Conservation (phyloP, 306 rosid genomes). For the Trifolium subterraneum region DNA sequence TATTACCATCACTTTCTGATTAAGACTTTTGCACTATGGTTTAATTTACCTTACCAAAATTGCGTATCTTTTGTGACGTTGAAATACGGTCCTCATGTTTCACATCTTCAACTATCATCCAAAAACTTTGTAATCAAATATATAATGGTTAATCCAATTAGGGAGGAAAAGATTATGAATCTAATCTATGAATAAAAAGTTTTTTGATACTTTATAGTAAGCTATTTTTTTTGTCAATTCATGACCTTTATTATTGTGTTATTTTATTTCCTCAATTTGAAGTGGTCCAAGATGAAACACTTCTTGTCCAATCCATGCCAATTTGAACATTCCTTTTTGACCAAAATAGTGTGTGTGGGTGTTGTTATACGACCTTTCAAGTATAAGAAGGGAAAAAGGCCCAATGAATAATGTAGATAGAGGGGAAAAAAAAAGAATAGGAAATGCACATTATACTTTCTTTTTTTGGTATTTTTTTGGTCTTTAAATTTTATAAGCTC, state of each 20-base stretch:
- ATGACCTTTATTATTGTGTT: constrained; percentile 14
- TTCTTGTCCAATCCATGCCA: constrained; percentile 51
- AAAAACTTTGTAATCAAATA: constrained; percentile 30
- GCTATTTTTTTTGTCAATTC: constrained; percentile 36
- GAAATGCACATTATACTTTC: constrained; percentile 27
- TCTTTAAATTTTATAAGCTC: neutral
- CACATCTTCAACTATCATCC: constrained; percentile 31
- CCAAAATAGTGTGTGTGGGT: constrained; percentile 44
- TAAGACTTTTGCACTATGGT: constrained; percentile 42
- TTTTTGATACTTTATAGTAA: constrained; percentile 26
- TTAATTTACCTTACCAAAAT: constrained; percentile 28
- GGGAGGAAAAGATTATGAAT: constrained; percentile 33
- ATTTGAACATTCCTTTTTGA: constrained; percentile 58
- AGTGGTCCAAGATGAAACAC: constrained; percentile 40
- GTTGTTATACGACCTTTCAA: constrained; percentile 38
- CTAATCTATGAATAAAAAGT: constrained; percentile 25
- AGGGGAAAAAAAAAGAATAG: constrained; percentile 13
- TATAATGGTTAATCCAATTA: constrained; percentile 40
- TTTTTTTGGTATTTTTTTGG: constrained; percentile 14
- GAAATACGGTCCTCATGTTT: constrained; percentile 26
- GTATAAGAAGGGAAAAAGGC: constrained; percentile 26
- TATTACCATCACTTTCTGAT: constrained; percentile 48
- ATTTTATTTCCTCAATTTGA: constrained; percentile 30
- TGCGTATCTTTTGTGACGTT: constrained; percentile 42
- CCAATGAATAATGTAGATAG: constrained; percentile 24